phyloP scores from a whole-genome alignment of 2,329 filamentous ascomycete species.

The Aureobasidium vineae region DNA sequence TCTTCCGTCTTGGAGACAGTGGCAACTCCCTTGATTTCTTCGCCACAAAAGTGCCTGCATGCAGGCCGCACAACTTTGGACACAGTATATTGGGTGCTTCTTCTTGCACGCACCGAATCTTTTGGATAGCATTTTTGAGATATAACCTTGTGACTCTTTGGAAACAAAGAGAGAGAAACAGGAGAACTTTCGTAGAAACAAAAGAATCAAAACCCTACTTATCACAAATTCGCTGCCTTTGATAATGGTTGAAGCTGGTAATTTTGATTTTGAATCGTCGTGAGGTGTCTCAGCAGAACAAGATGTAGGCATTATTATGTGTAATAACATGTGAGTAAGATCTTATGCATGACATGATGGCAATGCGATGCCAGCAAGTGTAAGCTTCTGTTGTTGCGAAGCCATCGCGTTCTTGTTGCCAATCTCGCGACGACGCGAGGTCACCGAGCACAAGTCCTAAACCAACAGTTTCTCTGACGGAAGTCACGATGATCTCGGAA shows the following conservation, averaged over 20 bases:
- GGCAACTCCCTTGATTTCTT: background rate
- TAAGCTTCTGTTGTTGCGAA: background rate
- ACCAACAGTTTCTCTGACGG: background rate
- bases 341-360: background rate
- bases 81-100: background rate
- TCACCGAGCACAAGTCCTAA: background rate
- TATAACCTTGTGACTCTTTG: background rate
- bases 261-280: background rate
- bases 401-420: background rate
- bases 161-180: background rate
- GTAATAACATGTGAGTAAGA: background rate
- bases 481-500: background rate
- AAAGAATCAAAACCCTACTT: background rate
- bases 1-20: conserved; percentile 18
- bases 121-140: conserved; percentile 9
- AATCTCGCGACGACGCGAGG: background rate
- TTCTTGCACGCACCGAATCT: background rate
- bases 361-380: conserved; percentile 1
- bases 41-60: background rate
- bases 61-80: conserved; percentile 8
- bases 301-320: background rate
- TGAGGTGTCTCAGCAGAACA: background rate
- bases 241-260: background rate
- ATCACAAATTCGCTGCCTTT: background rate
- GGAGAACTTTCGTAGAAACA: background rate